Evolutionary conservation across 768 basidiomycete species (phyloP), one percentile per base, ranked within the genome.

Genomic region (Hortiboletus campestris): DNA sequence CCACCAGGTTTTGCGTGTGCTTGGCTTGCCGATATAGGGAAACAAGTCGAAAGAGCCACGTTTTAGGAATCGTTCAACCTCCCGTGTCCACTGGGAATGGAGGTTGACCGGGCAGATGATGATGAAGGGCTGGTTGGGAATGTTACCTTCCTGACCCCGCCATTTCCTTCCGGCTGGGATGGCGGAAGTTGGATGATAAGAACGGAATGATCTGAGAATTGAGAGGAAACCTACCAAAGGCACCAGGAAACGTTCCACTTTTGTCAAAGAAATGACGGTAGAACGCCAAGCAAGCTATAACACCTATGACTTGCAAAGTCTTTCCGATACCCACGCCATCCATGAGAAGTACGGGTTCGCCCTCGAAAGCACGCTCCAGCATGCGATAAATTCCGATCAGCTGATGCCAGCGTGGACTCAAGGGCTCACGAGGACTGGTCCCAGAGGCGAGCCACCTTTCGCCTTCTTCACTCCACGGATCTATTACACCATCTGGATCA

Each of bases 271-370:
- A 50, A 1, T 1, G 7, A 1, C 13, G 40, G 9, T 53, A 67
- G 47, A 49, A 60, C 1, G 62, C 32, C 1, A 61, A 34, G 16
- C 55, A 50, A 3, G 56, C 51, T 2, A 70, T 55, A 2, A 60
- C 11, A 1, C 63, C 58, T 2, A 70, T 51, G 0, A 56, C 61
- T 13, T 69, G 62, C 2, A 69, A 38, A 0, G 62, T 68, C 41
- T 69, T 69, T 0, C 67, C 63, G 2, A 70, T 52, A 0, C 68
- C 62, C 0, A 70, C 63, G 0, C 58, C 56, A 34, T 70, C 68
- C 67, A 70, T 67, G 0, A 68, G 41, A 0, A 69, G 34, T 2
- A 68, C 42, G 0, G 57, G 57, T 12, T 54, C 1, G 0, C 38
- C 28, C 1, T 57, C n/a, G 2, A 65, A 51, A 0, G 45, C 36